Percentiles rank a stretch among this genome's conserved stretches.
Evolutionary conservation across 108 stramenopile genomes (phyloP).

Genomic region (Phaeodactylum tricornutum): DNA sequence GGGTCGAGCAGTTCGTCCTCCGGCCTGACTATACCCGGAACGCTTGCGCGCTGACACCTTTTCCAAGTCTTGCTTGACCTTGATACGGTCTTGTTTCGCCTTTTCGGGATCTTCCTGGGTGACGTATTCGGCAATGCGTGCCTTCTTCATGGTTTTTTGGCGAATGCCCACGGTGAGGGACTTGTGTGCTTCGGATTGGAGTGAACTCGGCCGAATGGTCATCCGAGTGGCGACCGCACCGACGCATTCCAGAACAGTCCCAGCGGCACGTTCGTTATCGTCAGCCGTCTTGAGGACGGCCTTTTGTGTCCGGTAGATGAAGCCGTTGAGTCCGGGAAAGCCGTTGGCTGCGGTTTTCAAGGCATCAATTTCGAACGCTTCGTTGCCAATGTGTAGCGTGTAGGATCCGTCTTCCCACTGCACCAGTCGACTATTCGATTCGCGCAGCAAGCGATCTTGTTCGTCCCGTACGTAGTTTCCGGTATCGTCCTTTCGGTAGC

Average conservation of each 20-base stretch:
- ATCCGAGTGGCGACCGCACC: slow-evolving; percentile 44
- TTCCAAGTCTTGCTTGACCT: slow-evolving; percentile 55
- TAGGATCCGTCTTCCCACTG: slow-evolving; percentile 84
- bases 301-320: slow-evolving; percentile 61
- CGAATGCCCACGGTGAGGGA: slow-evolving; percentile 64
- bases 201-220: slow-evolving; percentile 49
- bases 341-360: slow-evolving; percentile 3
- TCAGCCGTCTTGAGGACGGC: slow-evolving; percentile 22
- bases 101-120: slow-evolving; percentile 83
- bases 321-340: slow-evolving; percentile 63
- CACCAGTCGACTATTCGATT: slow-evolving; percentile 72
- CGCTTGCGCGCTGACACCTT: slow-evolving; percentile 36
- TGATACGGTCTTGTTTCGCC: slow-evolving; percentile 54
- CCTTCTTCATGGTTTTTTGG: slow-evolving; percentile 61
- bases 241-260: slow-evolving; percentile 69
- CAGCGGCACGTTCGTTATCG: slow-evolving; percentile 23
- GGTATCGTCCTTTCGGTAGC: slow-evolving; percentile 39
- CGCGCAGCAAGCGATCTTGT: slow-evolving; percentile 21
- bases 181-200: slow-evolving; percentile 74
- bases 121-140: slow-evolving; percentile 61
- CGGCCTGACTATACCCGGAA: not conserved
- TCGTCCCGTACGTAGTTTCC: slow-evolving; percentile 28
- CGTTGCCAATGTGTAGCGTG: slow-evolving; percentile 75
- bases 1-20: slow-evolving; percentile 19
- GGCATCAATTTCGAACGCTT: slow-evolving; percentile 70